phyloP scores from a whole-genome alignment of 371 early-diverging fungal genomes.

The Smittium culicis region DNA sequence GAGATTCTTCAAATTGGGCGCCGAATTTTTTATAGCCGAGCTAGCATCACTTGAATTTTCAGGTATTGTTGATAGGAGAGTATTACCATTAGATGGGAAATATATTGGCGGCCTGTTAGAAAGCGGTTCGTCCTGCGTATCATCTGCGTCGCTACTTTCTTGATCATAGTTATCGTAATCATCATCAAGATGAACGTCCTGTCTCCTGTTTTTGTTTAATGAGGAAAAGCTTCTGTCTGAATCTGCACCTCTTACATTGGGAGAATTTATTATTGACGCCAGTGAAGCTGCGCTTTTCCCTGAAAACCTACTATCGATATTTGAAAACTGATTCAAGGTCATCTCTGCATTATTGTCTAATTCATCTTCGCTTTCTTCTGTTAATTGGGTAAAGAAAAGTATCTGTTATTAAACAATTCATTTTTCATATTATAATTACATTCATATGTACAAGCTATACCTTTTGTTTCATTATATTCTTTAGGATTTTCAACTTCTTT shows the following conservation, averaged over 20 bases:
- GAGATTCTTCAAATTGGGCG: neutral
- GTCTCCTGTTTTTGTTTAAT: constrained; percentile 25
- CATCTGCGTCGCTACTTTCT: constrained; percentile 10
- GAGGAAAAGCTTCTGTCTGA: constrained; percentile 28
- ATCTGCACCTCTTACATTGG: constrained; percentile 20
- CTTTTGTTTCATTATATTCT: constrained; percentile 5
- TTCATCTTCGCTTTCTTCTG: no score
- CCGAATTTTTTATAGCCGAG: neutral
- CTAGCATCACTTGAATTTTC: neutral
- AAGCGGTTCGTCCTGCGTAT: neutral
- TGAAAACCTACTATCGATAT: no score
- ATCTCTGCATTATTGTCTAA: no score
- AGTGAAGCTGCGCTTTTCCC: no score
- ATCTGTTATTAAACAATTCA: constrained; percentile 24
- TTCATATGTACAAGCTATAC: constrained; percentile 1
- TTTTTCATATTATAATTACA: constrained; percentile 16
- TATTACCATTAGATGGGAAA: neutral
- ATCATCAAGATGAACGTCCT: constrained; percentile 21
- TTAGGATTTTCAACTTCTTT: constrained; percentile 17
- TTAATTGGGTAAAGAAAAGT: no score
- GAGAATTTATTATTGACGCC: constrained; percentile 31
- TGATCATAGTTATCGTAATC: constrained; percentile 15
- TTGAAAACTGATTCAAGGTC: no score
- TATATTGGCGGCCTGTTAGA: constrained; percentile 3
- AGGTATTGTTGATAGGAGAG: no score